These are phyloP conservation scores for Solanum piurae DNA, from an alignment of 257 asterid genomes.

Conservation along the genomic window DNA sequence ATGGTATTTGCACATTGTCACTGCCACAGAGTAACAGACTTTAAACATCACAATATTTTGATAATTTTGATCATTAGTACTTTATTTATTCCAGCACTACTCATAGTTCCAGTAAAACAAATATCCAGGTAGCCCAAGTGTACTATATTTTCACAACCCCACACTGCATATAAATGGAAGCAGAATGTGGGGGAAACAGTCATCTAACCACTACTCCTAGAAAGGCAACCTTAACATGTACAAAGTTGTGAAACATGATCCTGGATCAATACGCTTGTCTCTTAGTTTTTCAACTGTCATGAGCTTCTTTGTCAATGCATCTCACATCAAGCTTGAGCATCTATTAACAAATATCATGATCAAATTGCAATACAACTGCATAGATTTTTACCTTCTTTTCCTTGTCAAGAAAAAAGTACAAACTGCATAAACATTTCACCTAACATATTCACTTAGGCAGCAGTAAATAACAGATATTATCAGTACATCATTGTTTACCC, in stretches of 20 bases:
- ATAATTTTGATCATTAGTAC: neutral
- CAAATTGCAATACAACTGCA: neutral
- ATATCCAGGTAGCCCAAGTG: neutral
- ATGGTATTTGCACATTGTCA: neutral
- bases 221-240: neutral
- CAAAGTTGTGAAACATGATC: neutral
- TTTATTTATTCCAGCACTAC: neutral
- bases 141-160: neutral
- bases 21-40: neutral
- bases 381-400: neutral
- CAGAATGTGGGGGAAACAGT: neutral
- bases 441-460: neutral
- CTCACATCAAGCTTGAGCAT: neutral
- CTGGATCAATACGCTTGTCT: neutral
- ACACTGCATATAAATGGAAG: neutral
- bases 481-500: neutral
- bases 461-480: neutral
- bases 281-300: neutral
- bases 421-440: neutral
- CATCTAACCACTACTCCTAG: neutral
- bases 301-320: neutral
- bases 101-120: neutral
- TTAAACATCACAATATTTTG: neutral
- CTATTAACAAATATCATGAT: neutral
- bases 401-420: neutral